A percentile compares a stretch with the other conserved stretches of the same genome.
Conservation (phyloP, 2,329 filamentous ascomycete genomes). For the Colletotrichum sp. region DNA sequence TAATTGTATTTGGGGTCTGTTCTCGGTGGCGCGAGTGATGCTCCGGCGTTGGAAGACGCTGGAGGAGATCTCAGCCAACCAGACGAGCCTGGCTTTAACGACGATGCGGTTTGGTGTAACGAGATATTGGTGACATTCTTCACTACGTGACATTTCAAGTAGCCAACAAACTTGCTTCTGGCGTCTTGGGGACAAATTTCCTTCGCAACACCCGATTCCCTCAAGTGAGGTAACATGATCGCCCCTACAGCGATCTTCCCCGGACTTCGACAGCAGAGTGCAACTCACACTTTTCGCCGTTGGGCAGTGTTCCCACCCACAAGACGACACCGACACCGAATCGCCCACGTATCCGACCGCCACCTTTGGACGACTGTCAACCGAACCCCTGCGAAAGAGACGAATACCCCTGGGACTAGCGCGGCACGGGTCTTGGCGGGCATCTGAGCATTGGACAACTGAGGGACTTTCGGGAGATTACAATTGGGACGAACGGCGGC, state of each 20-base stretch:
- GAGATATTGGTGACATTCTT: not conserved
- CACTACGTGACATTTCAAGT: not conserved
- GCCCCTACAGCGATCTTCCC: not conserved
- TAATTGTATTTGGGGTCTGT: slow-evolving; percentile 41
- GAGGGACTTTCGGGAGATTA: slow-evolving; percentile 18
- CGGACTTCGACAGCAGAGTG: not conserved
- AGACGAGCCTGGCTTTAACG: slow-evolving; percentile 18
- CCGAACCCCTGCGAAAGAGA: not conserved
- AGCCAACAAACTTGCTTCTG: not conserved
- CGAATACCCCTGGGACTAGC: not conserved
- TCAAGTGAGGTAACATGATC: slow-evolving; percentile 15
- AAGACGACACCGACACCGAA: not conserved
- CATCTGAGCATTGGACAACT: not conserved
- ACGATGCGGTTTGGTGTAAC: slow-evolving; percentile 16
- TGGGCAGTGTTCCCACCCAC: not conserved
- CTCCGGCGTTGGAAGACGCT: not conserved
- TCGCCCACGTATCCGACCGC: not conserved
- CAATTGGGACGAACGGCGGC: not conserved
- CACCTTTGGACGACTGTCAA: not conserved
- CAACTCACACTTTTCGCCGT: not conserved
- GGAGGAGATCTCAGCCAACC: not conserved
- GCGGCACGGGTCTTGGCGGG: not conserved
- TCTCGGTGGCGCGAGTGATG: not conserved
- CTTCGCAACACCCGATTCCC: not conserved
- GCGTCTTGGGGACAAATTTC: no score